Evolutionary conservation across 2,329 filamentous ascomycete genomes (phyloP).

Genomic region (Xylariaceae sp.): DNA sequence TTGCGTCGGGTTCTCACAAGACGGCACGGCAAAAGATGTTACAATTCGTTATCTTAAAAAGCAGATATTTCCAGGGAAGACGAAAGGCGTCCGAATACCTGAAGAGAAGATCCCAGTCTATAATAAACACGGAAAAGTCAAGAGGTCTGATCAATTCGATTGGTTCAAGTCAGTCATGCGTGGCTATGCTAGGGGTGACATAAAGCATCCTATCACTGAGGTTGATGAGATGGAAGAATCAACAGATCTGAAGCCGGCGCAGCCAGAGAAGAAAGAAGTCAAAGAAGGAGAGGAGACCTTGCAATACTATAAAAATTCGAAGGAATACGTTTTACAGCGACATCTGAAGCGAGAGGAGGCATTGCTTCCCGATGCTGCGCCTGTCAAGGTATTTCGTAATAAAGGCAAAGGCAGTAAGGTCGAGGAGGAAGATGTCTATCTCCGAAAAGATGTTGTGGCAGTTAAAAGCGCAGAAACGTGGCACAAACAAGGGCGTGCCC

Average conservation of each 20-base stretch:
- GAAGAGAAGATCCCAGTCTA: conserved; percentile 82
- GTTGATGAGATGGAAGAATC: conserved; percentile 81
- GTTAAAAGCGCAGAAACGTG: conserved; percentile 95
- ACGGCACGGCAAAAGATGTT: conserved; percentile 92
- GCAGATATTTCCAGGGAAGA: conserved; percentile 83
- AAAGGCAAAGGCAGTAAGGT: conserved; percentile 75
- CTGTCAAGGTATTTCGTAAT: conserved; percentile 76
- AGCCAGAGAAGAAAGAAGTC: conserved; percentile 74
- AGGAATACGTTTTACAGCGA: conserved; percentile 82
- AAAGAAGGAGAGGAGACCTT: conserved; percentile 81
- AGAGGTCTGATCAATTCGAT: conserved; percentile 77
- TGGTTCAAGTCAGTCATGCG: conserved; percentile 87
- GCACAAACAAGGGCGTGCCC: conserved; percentile 92
- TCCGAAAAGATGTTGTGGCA: conserved; percentile 76
- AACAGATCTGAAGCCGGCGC: conserved; percentile 74
- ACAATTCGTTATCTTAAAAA: conserved; percentile 88
- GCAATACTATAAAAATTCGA: conserved; percentile 85
- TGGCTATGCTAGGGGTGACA: conserved; percentile 65
- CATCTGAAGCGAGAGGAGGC: conserved; percentile 94
- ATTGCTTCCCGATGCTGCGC: conserved; percentile 68
- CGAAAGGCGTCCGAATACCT: conserved; percentile 81
- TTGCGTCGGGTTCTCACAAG: conserved; percentile 78
- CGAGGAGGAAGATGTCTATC: conserved; percentile 81
- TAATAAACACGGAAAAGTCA: conserved; percentile 77
- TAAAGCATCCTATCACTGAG: conserved; percentile 63